A percentile compares a stretch with the other conserved stretches of the same genome.
phyloP scores from a whole-genome alignment of 495 filamentous ascomycete genomes.

The Haplographium delicatum region DNA sequence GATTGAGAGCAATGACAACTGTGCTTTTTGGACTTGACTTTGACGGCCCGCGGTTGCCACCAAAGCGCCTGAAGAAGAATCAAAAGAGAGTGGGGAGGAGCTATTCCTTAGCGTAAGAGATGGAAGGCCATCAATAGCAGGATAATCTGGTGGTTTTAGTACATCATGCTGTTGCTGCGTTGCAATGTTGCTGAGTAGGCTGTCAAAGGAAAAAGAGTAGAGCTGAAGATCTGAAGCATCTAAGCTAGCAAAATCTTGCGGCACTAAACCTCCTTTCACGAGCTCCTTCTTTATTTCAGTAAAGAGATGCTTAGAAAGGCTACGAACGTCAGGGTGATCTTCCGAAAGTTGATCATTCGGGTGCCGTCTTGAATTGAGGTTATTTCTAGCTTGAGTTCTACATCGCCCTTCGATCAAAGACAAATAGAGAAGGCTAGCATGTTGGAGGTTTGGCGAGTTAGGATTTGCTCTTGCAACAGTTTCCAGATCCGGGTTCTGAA shows the following conservation, averaged over 20 bases:
- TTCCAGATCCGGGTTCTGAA: slow-evolving; percentile 1
- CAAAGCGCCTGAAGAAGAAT: no score
- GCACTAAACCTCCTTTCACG: slow-evolving; percentile 19
- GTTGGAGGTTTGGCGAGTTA: slow-evolving; percentile 17
- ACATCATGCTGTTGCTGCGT: neutral
- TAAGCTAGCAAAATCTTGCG: slow-evolving; percentile 9
- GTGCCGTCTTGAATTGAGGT: slow-evolving; percentile 17
- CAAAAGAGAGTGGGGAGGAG: no score
- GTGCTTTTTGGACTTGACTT: no score
- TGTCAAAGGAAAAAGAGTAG: slow-evolving; percentile 19
- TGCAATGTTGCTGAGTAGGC: slow-evolving; percentile 17
- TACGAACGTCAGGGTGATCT: slow-evolving; percentile 18
- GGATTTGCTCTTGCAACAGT: slow-evolving; percentile 7
- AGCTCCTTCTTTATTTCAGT: slow-evolving; percentile 18
- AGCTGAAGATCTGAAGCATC: slow-evolving; percentile 10
- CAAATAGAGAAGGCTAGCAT: slow-evolving; percentile 21
- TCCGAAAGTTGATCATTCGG: slow-evolving; percentile 13
- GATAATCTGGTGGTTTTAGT: no score
- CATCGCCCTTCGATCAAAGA: slow-evolving; percentile 27
- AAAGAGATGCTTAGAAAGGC: slow-evolving; percentile 20
- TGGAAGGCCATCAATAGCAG: no score
- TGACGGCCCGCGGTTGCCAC: no score
- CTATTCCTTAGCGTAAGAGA: no score
- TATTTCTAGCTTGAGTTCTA: slow-evolving; percentile 19
- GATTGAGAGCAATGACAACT: no score